A percentile compares a stretch with the other conserved stretches of the same genome.
These are phyloP conservation scores for Phalaenopsis equestris DNA, from an alignment of 106 monocot genomes.

Conservation along the genomic window DNA sequence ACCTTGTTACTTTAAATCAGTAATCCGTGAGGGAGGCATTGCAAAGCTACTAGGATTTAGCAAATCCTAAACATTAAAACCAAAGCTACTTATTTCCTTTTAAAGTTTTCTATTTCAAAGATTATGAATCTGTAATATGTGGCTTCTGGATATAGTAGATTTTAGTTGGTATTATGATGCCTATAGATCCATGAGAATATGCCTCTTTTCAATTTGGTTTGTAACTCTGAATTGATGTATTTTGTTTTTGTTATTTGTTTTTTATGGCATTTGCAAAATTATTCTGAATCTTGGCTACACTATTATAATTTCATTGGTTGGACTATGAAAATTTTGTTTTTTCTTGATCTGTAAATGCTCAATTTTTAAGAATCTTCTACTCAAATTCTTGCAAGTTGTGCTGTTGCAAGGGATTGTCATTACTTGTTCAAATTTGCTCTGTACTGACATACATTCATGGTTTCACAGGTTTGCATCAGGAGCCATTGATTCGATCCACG, in stretches of 20 bases:
- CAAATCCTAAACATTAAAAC: neutral
- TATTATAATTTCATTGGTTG: neutral
- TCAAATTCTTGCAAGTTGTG: neutral
- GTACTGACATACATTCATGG: neutral
- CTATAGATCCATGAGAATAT: neutral
- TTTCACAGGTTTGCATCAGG: neutral
- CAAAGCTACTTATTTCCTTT: neutral
- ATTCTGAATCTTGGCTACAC: neutral
- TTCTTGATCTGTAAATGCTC: neutral
- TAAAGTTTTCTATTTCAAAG: neutral
- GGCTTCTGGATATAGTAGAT: neutral
- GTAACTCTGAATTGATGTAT: neutral
- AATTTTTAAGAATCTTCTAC: neutral
- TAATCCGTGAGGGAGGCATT: neutral
- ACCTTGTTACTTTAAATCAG: neutral
- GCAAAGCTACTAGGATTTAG: neutral
- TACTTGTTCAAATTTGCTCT: too few species aligned
- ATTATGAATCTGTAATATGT: neutral
- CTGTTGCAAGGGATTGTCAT: neutral
- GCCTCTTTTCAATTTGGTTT: neutral
- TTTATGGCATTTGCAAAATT: neutral
- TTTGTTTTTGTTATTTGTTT: neutral
- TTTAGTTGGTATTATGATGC: neutral
- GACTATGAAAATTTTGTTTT: neutral
- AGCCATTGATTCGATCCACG: too few species aligned